phyloP scores from a whole-genome alignment of 306 rosid species.

The Crotalaria pallida region DNA sequence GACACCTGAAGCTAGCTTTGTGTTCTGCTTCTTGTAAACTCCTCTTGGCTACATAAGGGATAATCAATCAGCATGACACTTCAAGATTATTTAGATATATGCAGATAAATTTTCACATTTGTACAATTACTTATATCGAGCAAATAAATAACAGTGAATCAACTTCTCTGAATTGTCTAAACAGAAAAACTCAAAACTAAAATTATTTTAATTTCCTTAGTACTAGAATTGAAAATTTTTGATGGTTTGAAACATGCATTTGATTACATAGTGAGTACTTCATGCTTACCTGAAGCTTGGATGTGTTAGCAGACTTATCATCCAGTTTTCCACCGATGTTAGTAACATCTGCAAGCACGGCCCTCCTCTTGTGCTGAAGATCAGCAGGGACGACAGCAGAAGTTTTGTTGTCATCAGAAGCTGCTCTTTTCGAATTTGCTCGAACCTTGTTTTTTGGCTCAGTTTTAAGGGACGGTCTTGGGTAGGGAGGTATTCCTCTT shows the following conservation, averaged over 20 bases:
- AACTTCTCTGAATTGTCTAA: background rate
- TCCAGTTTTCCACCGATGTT: slow-evolving; percentile 29
- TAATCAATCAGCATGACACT: slow-evolving; percentile 23
- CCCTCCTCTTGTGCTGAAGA: slow-evolving; percentile 58
- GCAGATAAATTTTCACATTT: background rate
- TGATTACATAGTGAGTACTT: background rate
- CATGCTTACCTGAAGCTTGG: slow-evolving; percentile 46
- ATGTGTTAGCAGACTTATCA: slow-evolving; percentile 15
- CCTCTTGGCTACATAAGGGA: slow-evolving; percentile 36
- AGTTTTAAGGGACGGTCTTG: slow-evolving; percentile 39
- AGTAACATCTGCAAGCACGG: slow-evolving; percentile 63
- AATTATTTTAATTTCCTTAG: background rate
- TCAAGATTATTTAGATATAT: background rate
- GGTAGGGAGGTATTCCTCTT: slow-evolving; percentile 31
- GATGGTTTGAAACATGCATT: background rate
- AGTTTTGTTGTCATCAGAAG: slow-evolving; percentile 45
- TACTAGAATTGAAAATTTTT: background rate
- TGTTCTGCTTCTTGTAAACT: slow-evolving; percentile 32
- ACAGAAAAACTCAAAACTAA: background rate
- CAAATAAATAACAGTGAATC: background rate
- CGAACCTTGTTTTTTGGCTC: slow-evolving; percentile 34
- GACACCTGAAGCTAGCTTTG: slow-evolving; percentile 27
- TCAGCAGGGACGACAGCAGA: slow-evolving; percentile 29
- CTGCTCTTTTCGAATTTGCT: slow-evolving; percentile 41
- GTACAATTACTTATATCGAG: background rate